Evolutionary conservation across 306 rosid species (phyloP), one percentile per base, ranked within the genome.

Genomic region (Castanea sativa): DNA sequence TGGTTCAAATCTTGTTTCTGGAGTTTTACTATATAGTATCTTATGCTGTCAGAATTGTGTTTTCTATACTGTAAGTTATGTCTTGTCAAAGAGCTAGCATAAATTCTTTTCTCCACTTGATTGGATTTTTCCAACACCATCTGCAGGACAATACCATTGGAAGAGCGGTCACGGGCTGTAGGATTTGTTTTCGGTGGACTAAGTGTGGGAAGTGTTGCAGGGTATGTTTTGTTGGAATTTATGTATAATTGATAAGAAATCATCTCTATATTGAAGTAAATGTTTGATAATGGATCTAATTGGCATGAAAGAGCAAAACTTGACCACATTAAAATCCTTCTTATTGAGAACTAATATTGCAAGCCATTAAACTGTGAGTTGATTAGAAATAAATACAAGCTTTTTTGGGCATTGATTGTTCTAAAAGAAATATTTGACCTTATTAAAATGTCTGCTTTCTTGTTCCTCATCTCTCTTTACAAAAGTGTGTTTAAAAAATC

Each of bases 151-250:
- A 95, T 93, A 85, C 97, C 99, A 79, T 78, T 91, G 88, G 93
- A 90, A 78, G 99, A 95, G 87, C 99, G 99, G 61, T 95, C 99
- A 45, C 89, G 99, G 27, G 99, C 99, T 76, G 99, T 95, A 49
- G 97, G 92, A 61, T 90, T 95, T 88, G 99, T 95, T 74, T 95
- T 91, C 75, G 99, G 99, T 76, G 99, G 99, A 71, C 84, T 95
- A 88, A 93, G 99, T 78, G 94, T 93, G 56, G 99, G 99, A 89
- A 95, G 99, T 78, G 99, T 95, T 86, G 55, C 84, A 72, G 99
- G 99, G 99, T 95, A 90, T 76, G 88, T 76, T 27, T 76, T 76
- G 68, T 74, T 74, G 12, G 65, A 77, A 57, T 78, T 38, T 49
- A 61, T 76, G 58, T 38, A 27, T 21, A 74, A 74, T 25, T 73